Percentiles rank a stretch among this genome's conserved stretches.
Evolutionary conservation across 108 stramenopile species (phyloP).

Genomic region (Pseudonitzschia pungens): DNA sequence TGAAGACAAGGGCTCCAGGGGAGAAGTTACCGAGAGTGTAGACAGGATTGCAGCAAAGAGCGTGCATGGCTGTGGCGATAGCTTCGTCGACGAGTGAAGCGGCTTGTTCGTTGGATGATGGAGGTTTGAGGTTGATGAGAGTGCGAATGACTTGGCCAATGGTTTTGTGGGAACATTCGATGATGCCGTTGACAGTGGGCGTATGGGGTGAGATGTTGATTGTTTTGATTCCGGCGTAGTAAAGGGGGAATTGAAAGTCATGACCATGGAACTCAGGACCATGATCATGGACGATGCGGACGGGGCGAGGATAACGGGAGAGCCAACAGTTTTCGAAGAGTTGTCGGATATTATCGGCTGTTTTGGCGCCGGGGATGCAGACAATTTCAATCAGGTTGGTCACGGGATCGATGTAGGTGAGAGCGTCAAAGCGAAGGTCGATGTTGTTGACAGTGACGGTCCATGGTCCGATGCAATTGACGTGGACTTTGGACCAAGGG

Average conservation of each 20-base stretch:
- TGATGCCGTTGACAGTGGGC: slow-evolving; percentile 40
- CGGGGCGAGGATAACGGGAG: slow-evolving; percentile 35
- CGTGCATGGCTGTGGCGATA: slow-evolving; percentile 27
- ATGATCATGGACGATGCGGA: slow-evolving; percentile 25
- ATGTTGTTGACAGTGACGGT: slow-evolving; percentile 17
- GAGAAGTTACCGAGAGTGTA: background rate
- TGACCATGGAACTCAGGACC: slow-evolving; percentile 36
- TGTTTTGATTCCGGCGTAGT: slow-evolving; percentile 12
- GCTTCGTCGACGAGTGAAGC: background rate
- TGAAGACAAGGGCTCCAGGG: slow-evolving; percentile 46
- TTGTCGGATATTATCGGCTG: slow-evolving; percentile 5
- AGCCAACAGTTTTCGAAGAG: slow-evolving; percentile 30
- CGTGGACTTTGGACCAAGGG: slow-evolving; percentile 31
- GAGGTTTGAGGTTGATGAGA: background rate
- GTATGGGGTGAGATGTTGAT: slow-evolving; percentile 29
- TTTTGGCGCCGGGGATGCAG: slow-evolving; percentile 22
- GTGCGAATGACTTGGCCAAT: slow-evolving; percentile 33
- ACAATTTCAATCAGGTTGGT: slow-evolving; percentile 33
- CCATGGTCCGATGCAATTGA: slow-evolving; percentile 47
- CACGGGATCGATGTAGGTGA: slow-evolving; percentile 37
- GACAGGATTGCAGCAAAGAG: slow-evolving; percentile 17
- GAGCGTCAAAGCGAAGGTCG: slow-evolving; percentile 25
- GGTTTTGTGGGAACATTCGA: slow-evolving; percentile 38
- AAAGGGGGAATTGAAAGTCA: slow-evolving; percentile 26
- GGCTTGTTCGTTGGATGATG: background rate